phyloP scores from a whole-genome alignment of 2,329 filamentous ascomycete species.

The Elsinoe batatas region DNA sequence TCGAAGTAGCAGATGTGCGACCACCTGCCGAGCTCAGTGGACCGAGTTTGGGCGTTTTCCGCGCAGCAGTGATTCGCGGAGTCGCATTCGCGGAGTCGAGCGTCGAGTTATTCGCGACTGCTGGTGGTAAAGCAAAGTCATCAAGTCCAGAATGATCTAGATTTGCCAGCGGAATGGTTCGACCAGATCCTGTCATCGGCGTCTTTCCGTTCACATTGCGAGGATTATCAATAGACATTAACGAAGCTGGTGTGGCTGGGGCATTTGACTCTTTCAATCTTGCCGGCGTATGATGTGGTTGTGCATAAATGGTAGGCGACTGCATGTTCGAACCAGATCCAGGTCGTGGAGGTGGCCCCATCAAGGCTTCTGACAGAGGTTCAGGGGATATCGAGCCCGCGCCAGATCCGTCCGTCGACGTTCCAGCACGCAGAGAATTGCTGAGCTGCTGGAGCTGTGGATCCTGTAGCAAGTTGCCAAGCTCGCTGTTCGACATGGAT shows the following conservation, averaged over 20 bases:
- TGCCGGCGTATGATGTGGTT: constrained; percentile 26
- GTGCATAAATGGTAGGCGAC: constrained; percentile 57
- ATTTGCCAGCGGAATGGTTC: constrained; percentile 17
- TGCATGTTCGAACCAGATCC: constrained; percentile 47
- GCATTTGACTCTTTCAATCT: constrained; percentile 24
- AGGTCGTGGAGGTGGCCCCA: constrained; percentile 54
- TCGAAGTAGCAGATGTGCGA: constrained; percentile 36
- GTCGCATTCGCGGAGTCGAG: constrained; percentile 42
- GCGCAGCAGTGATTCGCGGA: constrained; percentile 51
- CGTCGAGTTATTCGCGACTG: constrained; percentile 48
- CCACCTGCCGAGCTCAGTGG: constrained; percentile 43
- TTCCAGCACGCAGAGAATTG: constrained; percentile 19
- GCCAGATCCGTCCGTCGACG: constrained; percentile 30
- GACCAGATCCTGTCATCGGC: constrained; percentile 8
- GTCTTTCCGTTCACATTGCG: constrained; percentile 10
- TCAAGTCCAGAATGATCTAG: constrained; percentile 37
- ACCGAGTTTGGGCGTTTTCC: constrained; percentile 55
- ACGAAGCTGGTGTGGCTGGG: constrained; percentile 75
- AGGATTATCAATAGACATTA: constrained; percentile 50
- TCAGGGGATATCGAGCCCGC: constrained; percentile 43
- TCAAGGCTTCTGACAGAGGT: constrained; percentile 36
- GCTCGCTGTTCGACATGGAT: constrained; percentile 36
- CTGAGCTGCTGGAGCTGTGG: constrained; percentile 23
- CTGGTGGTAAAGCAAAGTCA: constrained; percentile 64
- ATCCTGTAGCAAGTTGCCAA: constrained; percentile 33